Evolutionary conservation across 1,284 basidiomycete genomes (phyloP).

Genomic region (Fomitopsis pinicola): DNA sequence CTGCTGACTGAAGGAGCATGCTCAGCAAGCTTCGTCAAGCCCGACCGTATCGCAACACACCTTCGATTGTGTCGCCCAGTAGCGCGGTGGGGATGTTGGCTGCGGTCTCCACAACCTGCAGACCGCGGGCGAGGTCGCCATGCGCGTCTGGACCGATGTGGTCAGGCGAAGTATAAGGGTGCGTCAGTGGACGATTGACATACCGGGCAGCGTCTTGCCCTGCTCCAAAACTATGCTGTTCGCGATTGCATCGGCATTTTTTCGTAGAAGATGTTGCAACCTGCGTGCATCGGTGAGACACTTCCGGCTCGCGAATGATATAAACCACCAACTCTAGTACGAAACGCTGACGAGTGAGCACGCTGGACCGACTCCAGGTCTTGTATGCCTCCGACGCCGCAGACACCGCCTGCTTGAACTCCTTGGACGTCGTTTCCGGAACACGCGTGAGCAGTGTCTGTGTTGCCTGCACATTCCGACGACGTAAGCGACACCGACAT

Average conservation of each 20-base stretch:
- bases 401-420: constrained; percentile 85
- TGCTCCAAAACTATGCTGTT: constrained; percentile 84
- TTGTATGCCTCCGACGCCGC: constrained; percentile 88
- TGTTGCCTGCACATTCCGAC: constrained; percentile 54
- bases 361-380: constrained; percentile 83
- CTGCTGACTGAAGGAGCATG: constrained; percentile 61
- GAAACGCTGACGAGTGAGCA: constrained; percentile 86
- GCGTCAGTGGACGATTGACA: background rate
- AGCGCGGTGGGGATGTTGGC: constrained; percentile 81
- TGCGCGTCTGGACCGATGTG: constrained; percentile 66
- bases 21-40: too few species aligned
- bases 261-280: constrained; percentile 75
- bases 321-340: constrained; percentile 67
- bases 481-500: background rate
- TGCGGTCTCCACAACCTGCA: constrained; percentile 93
- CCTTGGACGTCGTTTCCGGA: constrained; percentile 81
- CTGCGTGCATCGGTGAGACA: constrained; percentile 32
- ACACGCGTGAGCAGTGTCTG: constrained; percentile 87
- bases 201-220: constrained; percentile 83
- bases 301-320: background rate
- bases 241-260: constrained; percentile 75
- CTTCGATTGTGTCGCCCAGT: constrained; percentile 90
- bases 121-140: constrained; percentile 89
- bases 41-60: constrained; percentile 28
- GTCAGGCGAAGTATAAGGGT: background rate